These are phyloP conservation scores for Diaporthe eres DNA, from an alignment of 2,329 filamentous ascomycete species.

Conservation along the genomic window DNA sequence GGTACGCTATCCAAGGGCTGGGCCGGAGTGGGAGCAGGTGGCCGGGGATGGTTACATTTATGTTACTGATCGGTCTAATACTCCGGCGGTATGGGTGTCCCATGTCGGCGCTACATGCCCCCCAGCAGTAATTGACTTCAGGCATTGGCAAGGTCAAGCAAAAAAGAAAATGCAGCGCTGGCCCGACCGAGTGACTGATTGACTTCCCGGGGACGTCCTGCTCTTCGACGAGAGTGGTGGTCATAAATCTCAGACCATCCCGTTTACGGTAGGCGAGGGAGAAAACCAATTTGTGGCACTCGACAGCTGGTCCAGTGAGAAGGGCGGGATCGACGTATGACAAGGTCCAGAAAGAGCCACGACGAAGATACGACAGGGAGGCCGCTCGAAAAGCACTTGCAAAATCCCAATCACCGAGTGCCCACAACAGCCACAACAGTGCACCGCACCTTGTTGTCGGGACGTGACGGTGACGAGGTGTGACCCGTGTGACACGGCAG, in stretches of 20 bases:
- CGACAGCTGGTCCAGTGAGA: conserved; percentile 21
- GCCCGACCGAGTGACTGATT: conserved; percentile 1
- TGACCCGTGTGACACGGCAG: conserved; percentile 25
- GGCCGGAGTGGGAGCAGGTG: conserved; percentile 13
- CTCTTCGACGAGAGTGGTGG: neutral
- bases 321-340: conserved; percentile 3
- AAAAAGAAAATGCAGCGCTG: conserved; percentile 2
- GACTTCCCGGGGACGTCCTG: neutral
- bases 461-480: conserved; percentile 27
- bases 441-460: conserved; percentile 20
- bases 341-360: conserved; percentile 1
- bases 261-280: conserved; percentile 16
- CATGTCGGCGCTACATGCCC: neutral
- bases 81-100: conserved; percentile 20
- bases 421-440: neutral
- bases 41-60: conserved; percentile 32
- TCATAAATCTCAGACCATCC: neutral
- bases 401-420: conserved; percentile 1
- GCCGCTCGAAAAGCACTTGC: neutral
- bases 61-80: conserved; percentile 24
- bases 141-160: neutral
- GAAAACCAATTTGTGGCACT: conserved; percentile 20
- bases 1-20: conserved; percentile 16
- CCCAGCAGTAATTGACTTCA: conserved; percentile 8
- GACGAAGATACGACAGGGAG: neutral